Evolutionary conservation across 2,329 filamentous ascomycete genomes (phyloP), one percentile per base, ranked within the genome.

Genomic region (Phaeoacremonium minimum): DNA sequence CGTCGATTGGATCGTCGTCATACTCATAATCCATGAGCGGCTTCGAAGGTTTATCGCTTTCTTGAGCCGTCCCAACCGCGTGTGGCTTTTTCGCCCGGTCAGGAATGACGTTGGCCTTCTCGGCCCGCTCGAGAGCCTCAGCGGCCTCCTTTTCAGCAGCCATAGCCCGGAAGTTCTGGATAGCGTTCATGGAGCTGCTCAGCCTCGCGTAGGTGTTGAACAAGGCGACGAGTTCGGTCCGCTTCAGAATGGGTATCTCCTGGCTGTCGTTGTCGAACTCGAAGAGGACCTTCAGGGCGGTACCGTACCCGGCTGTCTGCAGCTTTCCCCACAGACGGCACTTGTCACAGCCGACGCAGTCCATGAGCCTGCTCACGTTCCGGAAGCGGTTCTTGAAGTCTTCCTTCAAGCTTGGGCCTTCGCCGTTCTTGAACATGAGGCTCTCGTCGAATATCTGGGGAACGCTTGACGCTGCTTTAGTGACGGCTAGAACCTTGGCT

Each of bases 271-370:
- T 75, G 52, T 95, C 89, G 45, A 89, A 93, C 60, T 98, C 93
- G 52, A 98, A 98, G 2, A 98, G 74, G 5, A 98, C 84, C 65
- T 98, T 98, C 44, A 98, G 69, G 0, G 93, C 93, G 1, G 93
- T 88, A 33, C 93, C 93, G 56, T 96, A 97, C 3, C 93, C 93
- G 11, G 87, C 86, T 1, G 89, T 95, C 65, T 98, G 93, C 26
- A 98, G 67, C 65, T 98, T 98, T 33, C 93, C 93, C 93, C 93
- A 98, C 3, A 98, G 80, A 7, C 93, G 82, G 64, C 93, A 98
- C 67, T 98, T 98, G 67, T 98, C 93, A 61, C 93, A 98, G 30
- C 93, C 93, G 15, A 97, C 91, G 50, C 93, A 98, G 61, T 98
- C 93, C 93, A 98, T 98, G 46, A 97, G 75, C 28, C 93, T 82